These are phyloP conservation scores for Hirsutella minnesotensis DNA, from an alignment of 2,329 filamentous ascomycete genomes.

Conservation along the genomic window DNA sequence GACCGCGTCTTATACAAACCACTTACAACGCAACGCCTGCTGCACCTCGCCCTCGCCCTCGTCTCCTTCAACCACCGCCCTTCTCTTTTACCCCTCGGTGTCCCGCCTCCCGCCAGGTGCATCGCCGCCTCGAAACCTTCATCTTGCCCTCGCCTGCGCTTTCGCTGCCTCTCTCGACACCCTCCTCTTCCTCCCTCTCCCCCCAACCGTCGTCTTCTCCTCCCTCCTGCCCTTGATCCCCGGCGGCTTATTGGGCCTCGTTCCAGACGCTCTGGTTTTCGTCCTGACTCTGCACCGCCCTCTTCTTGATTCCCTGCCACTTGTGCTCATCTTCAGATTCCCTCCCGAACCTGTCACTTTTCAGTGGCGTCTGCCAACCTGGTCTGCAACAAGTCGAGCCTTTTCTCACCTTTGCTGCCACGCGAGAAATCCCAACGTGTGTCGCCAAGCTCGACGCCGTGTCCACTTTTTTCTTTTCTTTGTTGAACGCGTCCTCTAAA, in stretches of 20 bases:
- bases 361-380: neutral
- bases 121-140: neutral
- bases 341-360: neutral
- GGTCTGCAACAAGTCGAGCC: neutral
- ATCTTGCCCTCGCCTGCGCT: neutral
- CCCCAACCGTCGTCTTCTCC: conserved; percentile 5
- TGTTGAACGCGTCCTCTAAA: conserved; percentile 6
- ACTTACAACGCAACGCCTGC: neutral
- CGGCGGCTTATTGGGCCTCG: conserved; percentile 35
- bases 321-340: neutral
- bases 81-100: neutral
- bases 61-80: neutral
- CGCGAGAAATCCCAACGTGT: neutral
- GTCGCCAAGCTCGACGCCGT: conserved; percentile 2
- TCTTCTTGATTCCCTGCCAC: neutral
- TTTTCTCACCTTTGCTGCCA: neutral
- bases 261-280: conserved; percentile 29
- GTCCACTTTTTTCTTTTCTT: conserved; percentile 12
- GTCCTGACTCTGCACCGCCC: conserved; percentile 1
- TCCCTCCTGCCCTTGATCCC: conserved; percentile 4
- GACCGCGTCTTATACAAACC: neutral
- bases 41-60: neutral
- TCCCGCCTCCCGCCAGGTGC: neutral
- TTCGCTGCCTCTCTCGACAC: neutral
- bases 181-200: neutral